Evolutionary conservation across 1,284 basidiomycete genomes (phyloP), one percentile per base, ranked within the genome.

Genomic region (Leucoagaricus sp.): DNA sequence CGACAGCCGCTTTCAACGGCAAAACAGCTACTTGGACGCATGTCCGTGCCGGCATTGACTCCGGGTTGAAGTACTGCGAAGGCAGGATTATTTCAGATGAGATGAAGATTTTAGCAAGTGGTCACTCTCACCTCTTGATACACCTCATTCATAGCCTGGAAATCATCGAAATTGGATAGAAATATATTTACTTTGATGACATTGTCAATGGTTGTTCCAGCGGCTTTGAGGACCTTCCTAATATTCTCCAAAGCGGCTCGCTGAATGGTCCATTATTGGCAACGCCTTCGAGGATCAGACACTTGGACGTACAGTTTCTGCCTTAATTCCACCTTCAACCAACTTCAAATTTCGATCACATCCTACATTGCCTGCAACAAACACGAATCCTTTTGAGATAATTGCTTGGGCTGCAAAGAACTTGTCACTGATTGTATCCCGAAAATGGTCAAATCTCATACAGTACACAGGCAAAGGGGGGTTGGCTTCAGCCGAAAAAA

Each of bases 11-110:
- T 13, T 80, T 81, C 48, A 83, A 64, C 0, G 86, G 84, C 13
- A 88, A 76, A n/a, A 76, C 69, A 4, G 77, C 78, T 17, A 88
- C 86, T 2, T 83, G 85, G 44, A 89, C 70, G 65, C 84, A 86
- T 7, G 85, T 86, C 50, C 85, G 75, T 21, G 84, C 83, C 15
- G 84, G 85, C 63, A 83, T 74, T 12, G 72, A 74, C n/a, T 69
- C 67, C 49, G 70, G 67, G 19, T 58, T 46, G 23, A 55, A 60
- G 47, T 58, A 60, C 59, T 60, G 29, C 9, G n/a, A n/a, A 51
- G 8, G 4, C 12, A 36, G 38, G 21, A 21, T 49, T 31, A 19
- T 9, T 25, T n/a, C 1, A 17, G 19, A 21, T 26, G 31, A 6
- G 25, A 19, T 40, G 17, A 41, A 15, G 3, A 17, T 21, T 45